A percentile compares a stretch with the other conserved stretches of the same genome.
These are phyloP conservation scores for Mycena belliarum DNA, from an alignment of 768 basidiomycete species.

Conservation along the genomic window DNA sequence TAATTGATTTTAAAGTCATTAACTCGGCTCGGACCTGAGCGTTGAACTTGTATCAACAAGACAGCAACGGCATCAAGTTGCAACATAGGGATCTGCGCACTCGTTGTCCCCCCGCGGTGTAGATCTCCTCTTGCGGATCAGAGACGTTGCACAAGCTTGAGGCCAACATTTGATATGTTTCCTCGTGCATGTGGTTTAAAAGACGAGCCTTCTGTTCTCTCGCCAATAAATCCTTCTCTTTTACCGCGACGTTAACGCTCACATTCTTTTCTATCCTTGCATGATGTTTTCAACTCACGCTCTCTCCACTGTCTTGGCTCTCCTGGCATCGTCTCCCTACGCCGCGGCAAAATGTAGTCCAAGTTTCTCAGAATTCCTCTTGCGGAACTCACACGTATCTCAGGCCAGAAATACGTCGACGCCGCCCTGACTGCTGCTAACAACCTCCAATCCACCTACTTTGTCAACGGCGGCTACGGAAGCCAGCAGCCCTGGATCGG, in stretches of 20 bases:
- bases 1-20: too few species aligned
- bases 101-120: too few species aligned
- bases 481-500: slow-evolving; percentile 20
- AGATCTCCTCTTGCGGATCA: too few species aligned
- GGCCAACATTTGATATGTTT: too few species aligned
- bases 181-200: not conserved
- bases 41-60: too few species aligned
- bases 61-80: too few species aligned
- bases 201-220: not conserved
- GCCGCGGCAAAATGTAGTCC: slow-evolving; percentile 5
- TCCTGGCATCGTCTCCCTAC: slow-evolving; percentile 1
- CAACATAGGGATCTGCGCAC: too few species aligned
- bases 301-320: slow-evolving; percentile 1
- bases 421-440: slow-evolving; percentile 19
- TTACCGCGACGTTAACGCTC: too few species aligned
- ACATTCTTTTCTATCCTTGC: slow-evolving; percentile 5
- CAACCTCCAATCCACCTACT: slow-evolving; percentile 23
- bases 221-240: not conserved
- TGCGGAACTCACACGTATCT: not conserved
- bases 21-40: too few species aligned
- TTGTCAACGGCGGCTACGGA: slow-evolving; percentile 6
- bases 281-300: slow-evolving; percentile 8
- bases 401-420: slow-evolving; percentile 20
- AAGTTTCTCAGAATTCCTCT: not conserved
- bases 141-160: not conserved